These are phyloP conservation scores for Cymbopogon citratus DNA, from an alignment of 176 grass and related monocot genomes.

Conservation along the genomic window DNA sequence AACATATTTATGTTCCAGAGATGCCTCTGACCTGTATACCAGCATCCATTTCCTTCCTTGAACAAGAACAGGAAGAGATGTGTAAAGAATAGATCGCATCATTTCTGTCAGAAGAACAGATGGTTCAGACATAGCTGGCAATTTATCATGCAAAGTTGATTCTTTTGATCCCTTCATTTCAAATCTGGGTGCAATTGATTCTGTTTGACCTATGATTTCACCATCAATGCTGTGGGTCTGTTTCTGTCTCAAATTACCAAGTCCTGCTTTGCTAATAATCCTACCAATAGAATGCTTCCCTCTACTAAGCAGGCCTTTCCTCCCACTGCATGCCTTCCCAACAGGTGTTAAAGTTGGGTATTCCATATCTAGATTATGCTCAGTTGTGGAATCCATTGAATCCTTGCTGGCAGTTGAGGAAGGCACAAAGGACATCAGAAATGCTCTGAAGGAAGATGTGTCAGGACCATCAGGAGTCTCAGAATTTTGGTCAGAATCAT, in stretches of 20 bases:
- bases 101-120: conserved; percentile 79
- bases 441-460: conserved; percentile 93
- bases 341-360: conserved; percentile 58
- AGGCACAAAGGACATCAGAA: conserved; percentile 73
- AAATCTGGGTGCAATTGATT: conserved; percentile 14
- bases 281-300: conserved; percentile 84
- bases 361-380: conserved; percentile 35
- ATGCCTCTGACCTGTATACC: conserved; percentile 65
- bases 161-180: conserved; percentile 36
- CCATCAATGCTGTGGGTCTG: conserved; percentile 24
- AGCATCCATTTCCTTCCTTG: conserved; percentile 88
- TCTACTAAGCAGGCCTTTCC: conserved; percentile 59
- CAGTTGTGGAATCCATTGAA: conserved; percentile 28
- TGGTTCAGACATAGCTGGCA: conserved; percentile 77
- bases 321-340: conserved; percentile 52
- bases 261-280: conserved; percentile 62
- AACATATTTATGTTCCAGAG: background rate
- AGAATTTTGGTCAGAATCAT: conserved; percentile 32
- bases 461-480: conserved; percentile 62
- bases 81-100: conserved; percentile 58
- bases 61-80: conserved; percentile 78
- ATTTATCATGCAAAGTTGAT: conserved; percentile 21
- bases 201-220: conserved; percentile 31
- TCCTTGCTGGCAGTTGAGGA: conserved; percentile 30
- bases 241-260: conserved; percentile 63